Evolutionary conservation across 768 basidiomycete species (phyloP).

Genomic region (Mycena albidolilacea): DNA sequence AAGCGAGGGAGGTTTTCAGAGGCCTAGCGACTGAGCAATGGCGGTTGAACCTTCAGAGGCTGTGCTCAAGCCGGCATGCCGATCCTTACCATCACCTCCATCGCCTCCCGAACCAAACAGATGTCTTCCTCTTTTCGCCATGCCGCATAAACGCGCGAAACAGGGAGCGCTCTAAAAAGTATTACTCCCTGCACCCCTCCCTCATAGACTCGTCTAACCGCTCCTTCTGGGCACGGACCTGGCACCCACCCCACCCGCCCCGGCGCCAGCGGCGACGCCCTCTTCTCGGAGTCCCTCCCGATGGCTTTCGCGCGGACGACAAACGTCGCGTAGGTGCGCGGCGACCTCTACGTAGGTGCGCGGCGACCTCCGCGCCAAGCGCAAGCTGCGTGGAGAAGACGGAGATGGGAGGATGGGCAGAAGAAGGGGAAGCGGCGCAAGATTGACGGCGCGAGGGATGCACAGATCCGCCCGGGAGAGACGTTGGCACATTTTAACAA

Average conservation of each 20-base stretch:
- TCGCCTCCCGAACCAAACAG: conserved; percentile 1
- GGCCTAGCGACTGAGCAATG: too few relatives aligned
- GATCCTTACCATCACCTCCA: not conserved
- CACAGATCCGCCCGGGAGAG: conserved; percentile 74
- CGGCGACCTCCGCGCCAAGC: conserved; percentile 63
- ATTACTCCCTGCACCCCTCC: conserved; percentile 32
- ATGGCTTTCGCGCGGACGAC: conserved; percentile 78
- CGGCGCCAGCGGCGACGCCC: conserved; percentile 22
- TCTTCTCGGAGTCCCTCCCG: conserved; percentile 73
- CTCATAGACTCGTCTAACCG: not conserved
- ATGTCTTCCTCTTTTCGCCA: conserved; percentile 40
- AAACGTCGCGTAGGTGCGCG: conserved; percentile 72
- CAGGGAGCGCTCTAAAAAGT: conserved; percentile 61
- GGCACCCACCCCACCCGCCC: conserved; percentile 57
- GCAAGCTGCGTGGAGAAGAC: conserved; percentile 34
- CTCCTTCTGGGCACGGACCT: conserved; percentile 56
- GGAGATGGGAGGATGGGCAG: conserved; percentile 38
- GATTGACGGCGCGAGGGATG: conserved; percentile 40
- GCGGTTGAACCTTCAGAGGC: too few relatives aligned
- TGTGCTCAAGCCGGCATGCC: too few relatives aligned
- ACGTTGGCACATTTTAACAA: conserved; percentile 83
- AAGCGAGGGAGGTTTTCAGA: too few relatives aligned
- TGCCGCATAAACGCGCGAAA: conserved; percentile 81
- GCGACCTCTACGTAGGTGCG: conserved; percentile 72
- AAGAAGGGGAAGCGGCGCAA: conserved; percentile 39